Base-by-base conservation (phyloP, 1,139 yeast species). In the Casaregolazyma lundiana region DNA sequence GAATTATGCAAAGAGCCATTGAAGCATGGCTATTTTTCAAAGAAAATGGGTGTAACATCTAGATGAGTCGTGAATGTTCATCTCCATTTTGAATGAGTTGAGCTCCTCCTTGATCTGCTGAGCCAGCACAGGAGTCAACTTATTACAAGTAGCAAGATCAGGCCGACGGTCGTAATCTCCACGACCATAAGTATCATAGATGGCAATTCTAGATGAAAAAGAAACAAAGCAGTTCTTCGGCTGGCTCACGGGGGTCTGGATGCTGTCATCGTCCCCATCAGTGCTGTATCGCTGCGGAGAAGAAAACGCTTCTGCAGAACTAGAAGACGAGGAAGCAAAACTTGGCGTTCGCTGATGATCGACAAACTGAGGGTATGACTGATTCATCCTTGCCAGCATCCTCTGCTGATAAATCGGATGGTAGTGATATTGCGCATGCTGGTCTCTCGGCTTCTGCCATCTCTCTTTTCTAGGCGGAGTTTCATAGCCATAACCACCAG, bases 161-260 rank as follows among this genome's bases (percentile, higher is more conserved):
- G 97, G 97, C 54, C 84, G 89, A 58, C 98, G 80, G 64, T 92
- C 97, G 63, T 92, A 92, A 56, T 87, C 96, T 15, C 78, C 81
- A 41, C 84, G 82, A 51, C 84, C 78, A 64, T 85, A 89, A 0
- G 97, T 92, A 53, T 89, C 96, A 65, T 83, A 92, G 43, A 92
- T 75, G 9, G 88, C 78, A 53, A 92, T 87, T 58, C 89, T 75
- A 0, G 95, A 83, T 2, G 95, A 84, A 65, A 92, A 92, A 41
- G 79, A 68, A n/a, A 92, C 95, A 42, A 18, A 13, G 51, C 17
- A 13, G 40, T 45, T 20, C 45, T 35, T 41, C 29, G 45, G 32
- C 38, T 35, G 45, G 20, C 40, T 19, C 7, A 35, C 41, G 3
- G 15, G 55, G 41, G 41, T 48, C 32, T 13, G 15, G 20, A 41